Evolutionary conservation across 2,329 filamentous ascomycete species (phyloP), one percentile per base, ranked within the genome.

Genomic region (Fusarium armeniacum): DNA sequence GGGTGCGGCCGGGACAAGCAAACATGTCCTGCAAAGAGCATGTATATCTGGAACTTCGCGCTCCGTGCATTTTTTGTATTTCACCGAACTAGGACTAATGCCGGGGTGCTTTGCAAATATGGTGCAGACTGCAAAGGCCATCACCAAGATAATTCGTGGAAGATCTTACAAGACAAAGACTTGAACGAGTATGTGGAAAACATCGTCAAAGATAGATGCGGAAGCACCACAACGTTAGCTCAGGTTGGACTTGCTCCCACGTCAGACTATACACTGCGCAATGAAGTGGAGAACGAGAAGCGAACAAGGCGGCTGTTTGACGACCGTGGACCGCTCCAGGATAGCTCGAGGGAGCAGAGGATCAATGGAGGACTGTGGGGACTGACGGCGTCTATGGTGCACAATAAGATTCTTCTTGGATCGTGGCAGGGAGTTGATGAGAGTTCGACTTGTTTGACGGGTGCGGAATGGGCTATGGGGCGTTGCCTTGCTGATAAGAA

Each of bases 51-150:
- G 50, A 52, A 28, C 11, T 11, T 22, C 5, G 26, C 50, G 0
- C 50, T 52, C n/a, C 50, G 50, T 2, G 24, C 26, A 10, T 52
- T 52, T 13, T 28, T 52, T 16, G 50, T 52, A 18, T 52, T 52
- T 32, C 50, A 52, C 9, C 16, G 9, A 4, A 52, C 26, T 13
- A 41, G 28, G 12, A 22, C 26, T 10, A 24, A 16, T 16, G 6
- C 30, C 24, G 11, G 5, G 4, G 3, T 16, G 11, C 35, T 52
- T 10, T 52, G 50, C 11, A 52, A 41, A 11, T 16, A 41, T 20
- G 50, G 50, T 6, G 9, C 4, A 6, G 5, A 52, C 15, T 52
- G 50, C 15, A 4, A 41, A 16, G 50, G 50, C 4, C 50, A 52
- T 2, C 50, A 52, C 15, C 9, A 52, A 5, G 18, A 41, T 8